Percentiles rank a stretch among this genome's conserved stretches.
These are phyloP conservation scores for Colletotrichum sp. DNA, from an alignment of 2,329 filamentous ascomycete genomes.

Conservation along the genomic window DNA sequence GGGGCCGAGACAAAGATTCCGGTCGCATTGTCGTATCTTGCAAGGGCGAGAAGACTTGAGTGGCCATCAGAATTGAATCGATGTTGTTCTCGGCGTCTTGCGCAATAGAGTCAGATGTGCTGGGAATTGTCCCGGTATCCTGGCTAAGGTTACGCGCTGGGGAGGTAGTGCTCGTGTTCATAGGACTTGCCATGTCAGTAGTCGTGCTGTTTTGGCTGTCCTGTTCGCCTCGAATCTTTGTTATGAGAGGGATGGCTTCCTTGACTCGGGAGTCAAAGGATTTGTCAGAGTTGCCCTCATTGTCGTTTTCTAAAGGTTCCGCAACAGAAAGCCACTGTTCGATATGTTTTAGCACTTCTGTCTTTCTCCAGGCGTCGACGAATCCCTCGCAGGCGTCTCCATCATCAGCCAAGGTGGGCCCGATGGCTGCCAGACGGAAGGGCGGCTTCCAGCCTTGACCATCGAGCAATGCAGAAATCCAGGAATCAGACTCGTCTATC, in stretches of 20 bases:
- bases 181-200: background rate
- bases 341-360: background rate
- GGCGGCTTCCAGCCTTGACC: background rate
- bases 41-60: background rate
- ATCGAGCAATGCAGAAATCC: background rate
- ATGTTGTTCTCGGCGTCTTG: background rate
- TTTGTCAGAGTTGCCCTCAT: background rate
- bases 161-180: background rate
- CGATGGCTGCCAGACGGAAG: background rate
- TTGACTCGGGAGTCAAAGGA: background rate
- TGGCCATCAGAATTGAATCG: background rate
- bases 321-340: background rate
- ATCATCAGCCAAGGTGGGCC: background rate
- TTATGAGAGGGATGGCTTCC: background rate
- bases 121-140: background rate
- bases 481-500: background rate
- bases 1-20: background rate
- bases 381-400: background rate
- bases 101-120: background rate
- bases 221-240: background rate
- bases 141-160: background rate
- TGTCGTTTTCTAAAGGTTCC: background rate
- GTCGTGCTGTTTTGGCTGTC: background rate
- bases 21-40: background rate
- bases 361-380: slow-evolving; percentile 2